Evolutionary conservation across 805 yeast species (phyloP).

Genomic region (Candida qinlingensis): DNA sequence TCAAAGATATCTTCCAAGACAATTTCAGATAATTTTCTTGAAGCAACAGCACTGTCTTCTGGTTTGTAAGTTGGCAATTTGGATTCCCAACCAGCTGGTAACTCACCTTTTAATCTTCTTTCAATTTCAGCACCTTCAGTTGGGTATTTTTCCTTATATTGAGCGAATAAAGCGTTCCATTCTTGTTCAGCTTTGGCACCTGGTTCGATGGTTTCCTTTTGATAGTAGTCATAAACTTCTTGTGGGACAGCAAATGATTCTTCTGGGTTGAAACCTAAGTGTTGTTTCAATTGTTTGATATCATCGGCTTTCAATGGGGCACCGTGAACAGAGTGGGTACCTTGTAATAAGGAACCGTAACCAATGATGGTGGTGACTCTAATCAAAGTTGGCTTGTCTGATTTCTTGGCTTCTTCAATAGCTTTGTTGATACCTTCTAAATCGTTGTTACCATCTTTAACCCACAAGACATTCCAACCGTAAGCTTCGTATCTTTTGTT

Average conservation of each 20-base stretch:
- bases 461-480: constrained; percentile 86
- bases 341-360: constrained; percentile 79
- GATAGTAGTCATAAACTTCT: constrained; percentile 73
- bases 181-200: constrained; percentile 66
- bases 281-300: constrained; percentile 75
- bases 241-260: constrained; percentile 73
- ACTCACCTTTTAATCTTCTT: constrained; percentile 71
- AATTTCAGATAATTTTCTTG: constrained; percentile 89
- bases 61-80: constrained; percentile 76
- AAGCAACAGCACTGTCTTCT: constrained; percentile 76
- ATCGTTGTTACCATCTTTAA: constrained; percentile 78
- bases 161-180: constrained; percentile 64
- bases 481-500: constrained; percentile 78
- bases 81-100: constrained; percentile 80
- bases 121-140: constrained; percentile 69
- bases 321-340: constrained; percentile 94
- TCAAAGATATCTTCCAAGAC: constrained; percentile 59
- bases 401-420: constrained; percentile 73
- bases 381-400: constrained; percentile 86
- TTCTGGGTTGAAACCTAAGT: constrained; percentile 85
- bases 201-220: constrained; percentile 44
- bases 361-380: constrained; percentile 90
- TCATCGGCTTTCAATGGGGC: constrained; percentile 93
- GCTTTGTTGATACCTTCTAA: constrained; percentile 66
- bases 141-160: constrained; percentile 68